phyloP scores from a whole-genome alignment of 108 stramenopile species.

The Discostella pseudostelligera region DNA sequence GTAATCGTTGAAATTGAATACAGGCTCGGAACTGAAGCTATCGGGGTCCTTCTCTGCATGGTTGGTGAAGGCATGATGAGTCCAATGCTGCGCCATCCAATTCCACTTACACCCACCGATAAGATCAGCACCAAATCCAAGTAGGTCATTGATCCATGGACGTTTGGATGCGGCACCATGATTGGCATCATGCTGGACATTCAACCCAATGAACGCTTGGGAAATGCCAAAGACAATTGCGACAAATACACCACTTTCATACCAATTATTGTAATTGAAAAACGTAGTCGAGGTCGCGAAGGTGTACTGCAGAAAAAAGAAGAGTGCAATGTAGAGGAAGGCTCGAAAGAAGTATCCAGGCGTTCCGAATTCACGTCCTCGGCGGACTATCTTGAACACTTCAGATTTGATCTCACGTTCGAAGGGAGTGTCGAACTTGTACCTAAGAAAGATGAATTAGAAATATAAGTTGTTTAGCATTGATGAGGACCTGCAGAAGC shows the following conservation, averaged over 20 bases:
- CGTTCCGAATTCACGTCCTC: constrained; percentile 85
- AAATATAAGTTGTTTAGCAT: background rate
- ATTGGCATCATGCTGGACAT: constrained; percentile 96
- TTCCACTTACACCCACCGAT: constrained; percentile 89
- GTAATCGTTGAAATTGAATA: constrained; percentile 85
- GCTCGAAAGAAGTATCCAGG: constrained; percentile 73
- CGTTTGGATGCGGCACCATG: constrained; percentile 88
- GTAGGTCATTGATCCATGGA: constrained; percentile 78
- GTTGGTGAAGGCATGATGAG: constrained; percentile 83
- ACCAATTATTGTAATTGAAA: constrained; percentile 4
- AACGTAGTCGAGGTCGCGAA: constrained; percentile 48
- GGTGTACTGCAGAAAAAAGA: constrained; percentile 63
- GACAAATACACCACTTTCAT: constrained; percentile 41
- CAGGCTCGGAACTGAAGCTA: constrained; percentile 81
- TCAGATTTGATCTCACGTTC: constrained; percentile 85
- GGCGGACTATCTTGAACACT: constrained; percentile 88
- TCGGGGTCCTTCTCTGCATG: constrained; percentile 82
- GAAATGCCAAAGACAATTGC: constrained; percentile 77
- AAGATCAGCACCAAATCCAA: constrained; percentile 86
- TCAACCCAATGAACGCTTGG: constrained; percentile 84
- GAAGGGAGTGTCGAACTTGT: constrained; percentile 83
- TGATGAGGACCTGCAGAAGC: constrained; percentile 2
- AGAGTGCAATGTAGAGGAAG: constrained; percentile 63
- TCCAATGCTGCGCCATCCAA: constrained; percentile 93
- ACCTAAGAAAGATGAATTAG: constrained; percentile 35